These are phyloP conservation scores for Talaromyces sp. DNA, from an alignment of 2,329 filamentous ascomycete genomes.

Conservation along the genomic window DNA sequence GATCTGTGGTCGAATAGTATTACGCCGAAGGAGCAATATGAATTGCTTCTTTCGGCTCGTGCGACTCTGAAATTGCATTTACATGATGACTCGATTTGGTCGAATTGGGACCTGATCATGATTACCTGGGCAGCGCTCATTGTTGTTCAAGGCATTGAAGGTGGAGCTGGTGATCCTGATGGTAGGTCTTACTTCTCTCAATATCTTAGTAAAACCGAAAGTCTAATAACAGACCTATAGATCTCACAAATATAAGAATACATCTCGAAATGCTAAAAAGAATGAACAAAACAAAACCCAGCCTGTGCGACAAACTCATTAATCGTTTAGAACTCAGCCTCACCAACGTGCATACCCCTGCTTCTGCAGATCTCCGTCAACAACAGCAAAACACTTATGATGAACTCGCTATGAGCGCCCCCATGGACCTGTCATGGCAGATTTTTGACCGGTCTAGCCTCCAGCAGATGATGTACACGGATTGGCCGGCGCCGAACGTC, in stretches of 20 bases:
- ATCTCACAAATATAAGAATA: slow-evolving; percentile 18
- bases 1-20: slow-evolving; percentile 18
- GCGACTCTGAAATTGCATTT: slow-evolving; percentile 18
- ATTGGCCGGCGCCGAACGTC: slow-evolving; percentile 9
- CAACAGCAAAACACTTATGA: slow-evolving; percentile 12
- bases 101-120: slow-evolving; percentile 16
- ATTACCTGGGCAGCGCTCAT: slow-evolving; percentile 20
- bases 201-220: no score
- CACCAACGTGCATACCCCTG: slow-evolving; percentile 14
- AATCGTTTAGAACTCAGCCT: slow-evolving; percentile 14
- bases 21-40: slow-evolving; percentile 17
- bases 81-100: slow-evolving; percentile 18
- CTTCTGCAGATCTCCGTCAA: slow-evolving; percentile 11
- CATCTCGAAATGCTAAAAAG: slow-evolving; percentile 18
- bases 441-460: slow-evolving; percentile 18
- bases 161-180: slow-evolving; percentile 16
- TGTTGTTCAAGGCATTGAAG: slow-evolving; percentile 17
- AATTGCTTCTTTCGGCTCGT: slow-evolving; percentile 17
- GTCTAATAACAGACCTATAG: slow-evolving; percentile 1
- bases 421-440: slow-evolving; percentile 17
- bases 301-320: slow-evolving; percentile 16
- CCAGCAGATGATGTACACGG: slow-evolving; percentile 17
- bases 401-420: slow-evolving; percentile 6
- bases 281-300: slow-evolving; percentile 15
- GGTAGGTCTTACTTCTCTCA: slow-evolving; percentile 9